Percentiles rank a stretch among this genome's conserved stretches.
Evolutionary conservation across 2,329 filamentous ascomycete species (phyloP).

Genomic region (Calonectria henricotiae): DNA sequence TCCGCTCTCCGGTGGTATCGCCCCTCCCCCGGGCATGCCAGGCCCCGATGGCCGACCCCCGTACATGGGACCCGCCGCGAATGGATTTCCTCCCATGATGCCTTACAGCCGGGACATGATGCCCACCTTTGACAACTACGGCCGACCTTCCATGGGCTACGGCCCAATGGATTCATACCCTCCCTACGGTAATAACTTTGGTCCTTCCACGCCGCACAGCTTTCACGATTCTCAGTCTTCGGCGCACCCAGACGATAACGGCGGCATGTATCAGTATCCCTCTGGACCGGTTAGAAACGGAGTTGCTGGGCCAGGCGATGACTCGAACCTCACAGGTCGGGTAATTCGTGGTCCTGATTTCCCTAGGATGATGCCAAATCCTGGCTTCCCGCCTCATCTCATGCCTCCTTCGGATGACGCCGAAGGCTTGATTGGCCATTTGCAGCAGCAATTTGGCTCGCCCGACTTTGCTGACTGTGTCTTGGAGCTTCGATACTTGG

Average conservation of each 20-base stretch:
- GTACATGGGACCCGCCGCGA: constrained; percentile 55
- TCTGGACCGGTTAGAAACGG: constrained; percentile 61
- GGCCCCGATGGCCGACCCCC: constrained; percentile 56
- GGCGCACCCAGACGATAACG: constrained; percentile 63
- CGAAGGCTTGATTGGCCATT: constrained; percentile 60
- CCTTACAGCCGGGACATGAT: constrained; percentile 58
- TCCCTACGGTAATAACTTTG: constrained; percentile 61
- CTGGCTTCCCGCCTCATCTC: constrained; percentile 52
- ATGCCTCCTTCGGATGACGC: constrained; percentile 52
- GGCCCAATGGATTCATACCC: constrained; percentile 57
- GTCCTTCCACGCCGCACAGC: constrained; percentile 73
- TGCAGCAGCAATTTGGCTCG: constrained; percentile 59
- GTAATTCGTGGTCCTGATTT: constrained; percentile 56
- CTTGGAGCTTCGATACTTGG: constrained; percentile 64
- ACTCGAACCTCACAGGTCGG: constrained; percentile 54
- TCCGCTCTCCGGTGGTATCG: constrained; percentile 65
- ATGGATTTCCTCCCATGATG: constrained; percentile 60
- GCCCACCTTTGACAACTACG: constrained; percentile 59
- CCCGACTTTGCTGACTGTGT: constrained; percentile 62
- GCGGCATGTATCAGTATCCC: constrained; percentile 58
- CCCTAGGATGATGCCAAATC: constrained; percentile 56
- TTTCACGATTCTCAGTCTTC: constrained; percentile 76
- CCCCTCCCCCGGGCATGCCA: constrained; percentile 66
- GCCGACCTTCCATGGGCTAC: constrained; percentile 58
- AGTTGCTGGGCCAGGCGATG: constrained; percentile 52